Base-by-base conservation (phyloP, 2,329 filamentous ascomycete species). In the Phialemonium atrogriseum region DNA sequence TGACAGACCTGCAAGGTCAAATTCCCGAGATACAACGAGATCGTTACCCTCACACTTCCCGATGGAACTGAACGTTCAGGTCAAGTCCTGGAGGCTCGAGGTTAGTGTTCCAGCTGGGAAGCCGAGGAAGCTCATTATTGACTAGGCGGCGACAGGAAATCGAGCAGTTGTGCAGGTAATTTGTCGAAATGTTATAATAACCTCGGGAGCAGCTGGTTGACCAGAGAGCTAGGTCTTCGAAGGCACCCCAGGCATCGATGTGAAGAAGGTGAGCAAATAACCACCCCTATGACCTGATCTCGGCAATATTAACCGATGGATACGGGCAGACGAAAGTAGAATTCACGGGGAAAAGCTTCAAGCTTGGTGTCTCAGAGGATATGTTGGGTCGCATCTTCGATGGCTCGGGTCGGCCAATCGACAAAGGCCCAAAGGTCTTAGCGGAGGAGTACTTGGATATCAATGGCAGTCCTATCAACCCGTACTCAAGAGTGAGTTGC, bases 311-410 rank as follows among this genome's bases (percentile, higher is more conserved):
- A n/a, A n/a, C n/a, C n/a, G n/a, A n/a, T n/a, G n/a, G n/a, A n/a
- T n/a, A 30, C n/a, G 25, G 10, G 46, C 52, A 91, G 88, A 94
- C 89, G 34, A 93, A 83, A 73, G 89, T 98, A 59, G 85, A 98
- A 59, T 96, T 98, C 62, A 93, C 84, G 19, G 91, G 91, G 39
- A 77, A 95, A 67, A 96, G 85, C 68, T 69, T 98, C 68, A 96
- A 96, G 76, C 83, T 98, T 32, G 91, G 91, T 62, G 91, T 98
- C 38, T 96, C 91, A 32, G 93, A 98, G 67, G 91, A 98, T 69
- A 98, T 98, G 91, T 66, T 98, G 64, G 91, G 91, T 45, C 89
- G 93, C 68, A 87, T 96, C 61, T 98, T 98, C 57, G 88, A 98
- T 68, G 91, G 91, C 52, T 96, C 91, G 39, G 91, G 91, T 55